A percentile compares a stretch with the other conserved stretches of the same genome.
These are phyloP conservation scores for Raphanus raphanistrum DNA, from an alignment of 345 rosid species.

Conservation along the genomic window DNA sequence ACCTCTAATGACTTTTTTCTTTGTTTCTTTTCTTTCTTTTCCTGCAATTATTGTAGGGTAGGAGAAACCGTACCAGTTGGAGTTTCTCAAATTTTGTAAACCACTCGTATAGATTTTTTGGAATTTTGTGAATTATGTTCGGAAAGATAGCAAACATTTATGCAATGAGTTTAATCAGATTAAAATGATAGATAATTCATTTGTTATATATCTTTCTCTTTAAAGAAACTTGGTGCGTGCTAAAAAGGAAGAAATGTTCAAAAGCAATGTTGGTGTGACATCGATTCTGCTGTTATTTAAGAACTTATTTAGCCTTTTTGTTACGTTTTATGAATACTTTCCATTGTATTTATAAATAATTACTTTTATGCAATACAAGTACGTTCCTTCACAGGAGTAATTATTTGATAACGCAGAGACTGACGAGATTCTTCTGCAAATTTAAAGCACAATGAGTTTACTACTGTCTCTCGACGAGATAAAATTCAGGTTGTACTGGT, in stretches of 20 bases:
- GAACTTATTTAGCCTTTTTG: neutral
- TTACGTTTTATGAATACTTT: neutral
- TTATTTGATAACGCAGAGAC: neutral
- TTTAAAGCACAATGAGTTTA: constrained; percentile 16
- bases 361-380: neutral
- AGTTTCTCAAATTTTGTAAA: neutral
- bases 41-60: neutral
- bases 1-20: neutral
- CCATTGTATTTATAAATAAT: neutral
- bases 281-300: neutral
- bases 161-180: neutral
- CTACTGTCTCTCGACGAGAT: constrained; percentile 10
- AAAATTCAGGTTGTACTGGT: neutral
- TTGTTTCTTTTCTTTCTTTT: neutral
- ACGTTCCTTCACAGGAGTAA: neutral
- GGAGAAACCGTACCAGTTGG: neutral
- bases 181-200: neutral
- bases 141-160: neutral
- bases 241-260: neutral
- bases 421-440: constrained; percentile 30
- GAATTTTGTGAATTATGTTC: constrained; percentile 9
- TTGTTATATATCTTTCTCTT: neutral
- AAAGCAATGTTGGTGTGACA: constrained; percentile 14
- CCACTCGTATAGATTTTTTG: neutral
- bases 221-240: neutral